Evolutionary conservation across 768 basidiomycete genomes (phyloP), one percentile per base, ranked within the genome.

Genomic region (Tricholomella constricta): DNA sequence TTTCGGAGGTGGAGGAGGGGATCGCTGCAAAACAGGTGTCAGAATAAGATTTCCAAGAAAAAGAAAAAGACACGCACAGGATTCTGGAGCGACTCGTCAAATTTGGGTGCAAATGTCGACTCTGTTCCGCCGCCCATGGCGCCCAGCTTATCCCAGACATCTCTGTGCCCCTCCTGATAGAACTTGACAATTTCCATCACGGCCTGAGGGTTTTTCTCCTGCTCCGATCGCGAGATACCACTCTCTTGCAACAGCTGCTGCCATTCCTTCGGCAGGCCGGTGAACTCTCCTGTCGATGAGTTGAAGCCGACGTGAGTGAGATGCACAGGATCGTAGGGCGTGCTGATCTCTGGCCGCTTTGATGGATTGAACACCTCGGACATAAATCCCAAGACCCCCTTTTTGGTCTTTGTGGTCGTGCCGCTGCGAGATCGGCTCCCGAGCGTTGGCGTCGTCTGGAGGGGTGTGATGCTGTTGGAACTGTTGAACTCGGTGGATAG

Each of bases 241-340:
- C 89, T 92, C 69, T 98, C 94, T 70, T 93, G 92, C 43, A 99
- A 72, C 5, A 98, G 80, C 69, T 98, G 93, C 66, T 99, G 97
- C 97, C 97, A 99, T 75, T 98, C 96, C 70, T 96, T 96, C 2
- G 97, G 97, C 27, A 99, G 79, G 2, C 97, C 97, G 8, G 93
- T 94, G 74, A 95, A 98, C 73, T 99, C 96, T 53, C 97, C 97
- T 0, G 96, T 98, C 51, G 93, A 96, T 6, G 92, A 91, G 71
- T 99, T 98, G 84, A 98, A 98, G 54, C 96, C 96, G 67, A 99
- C 97, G 68, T 99, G 97, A 2, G 97, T 98, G 64, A 99, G 88
- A 75, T 98, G 96, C 34, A 98, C 96, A 27, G 97, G 97, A 72
- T 99, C 97, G 69, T 96, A 98, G 0, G 97, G 97, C 0, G 94